Base-by-base conservation (phyloP, 371 early-diverging fungal genomes). In the Mortierella sp. region DNA sequence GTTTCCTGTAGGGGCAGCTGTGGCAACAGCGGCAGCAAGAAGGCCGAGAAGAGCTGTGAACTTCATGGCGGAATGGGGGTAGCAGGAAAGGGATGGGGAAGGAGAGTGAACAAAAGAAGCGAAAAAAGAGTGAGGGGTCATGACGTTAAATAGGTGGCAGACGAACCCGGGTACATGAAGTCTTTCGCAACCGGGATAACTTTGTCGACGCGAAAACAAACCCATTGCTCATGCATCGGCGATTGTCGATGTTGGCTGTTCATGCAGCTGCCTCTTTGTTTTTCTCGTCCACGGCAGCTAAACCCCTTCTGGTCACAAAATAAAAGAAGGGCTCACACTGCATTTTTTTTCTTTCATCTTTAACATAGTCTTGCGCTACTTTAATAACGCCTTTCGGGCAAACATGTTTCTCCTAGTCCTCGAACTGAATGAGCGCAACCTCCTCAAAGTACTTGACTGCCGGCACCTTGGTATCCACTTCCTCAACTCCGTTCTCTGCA, bases 341-440 rank as follows among this genome's bases (percentile, higher is more conserved):
- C 28, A 28, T 57, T 3, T 5, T n/a, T 26, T 26, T 57, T 13
- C n/a, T 24, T 57, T 26, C 13, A 10, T 16, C 5, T 14, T 14
- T 14, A 14, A 57, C 2, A 9, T 9, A 5, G 31, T 26, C 26
- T 57, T 57, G 57, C 13, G 13, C 14, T 28, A 57, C 57, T 11
- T 57, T 57, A 57, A 57, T 57, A 28, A 28, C 57, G 26, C 14
- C 28, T 57, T 57, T 14, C 13, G 13, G 57, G 10, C 11, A n/a
- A 55, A 0, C 55, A 28, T 57, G 26, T 14, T 28, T 57, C 16
- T n/a, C 75, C 44, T 77, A 87, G 46, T 83, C 79, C 82, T 96
- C 95, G 71, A 92, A 92, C 88, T 95, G 95, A 26, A 94, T 91
- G 57, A 95, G 79, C 31, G 88, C 92, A 3, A 90, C 79, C 81